Conservation (phyloP, 305 asterid species). For the Ajuga reptans region DNA sequence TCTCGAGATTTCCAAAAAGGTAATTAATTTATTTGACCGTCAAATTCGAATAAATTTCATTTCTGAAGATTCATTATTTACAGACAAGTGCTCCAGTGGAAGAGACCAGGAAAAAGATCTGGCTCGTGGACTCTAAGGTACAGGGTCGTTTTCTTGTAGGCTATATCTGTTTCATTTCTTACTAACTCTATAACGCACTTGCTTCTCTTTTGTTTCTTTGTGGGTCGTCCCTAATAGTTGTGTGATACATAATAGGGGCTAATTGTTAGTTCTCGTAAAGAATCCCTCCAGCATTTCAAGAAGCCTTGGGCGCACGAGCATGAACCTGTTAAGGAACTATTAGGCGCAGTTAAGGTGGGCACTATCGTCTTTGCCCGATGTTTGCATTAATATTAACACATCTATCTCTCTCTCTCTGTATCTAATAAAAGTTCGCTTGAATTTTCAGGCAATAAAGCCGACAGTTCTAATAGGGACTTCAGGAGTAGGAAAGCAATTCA, state of each 20-base stretch:
- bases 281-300: constrained; percentile 60
- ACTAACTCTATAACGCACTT: background rate
- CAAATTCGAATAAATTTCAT: background rate
- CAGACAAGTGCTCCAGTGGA: constrained; percentile 40
- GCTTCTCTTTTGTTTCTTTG: background rate
- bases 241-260: constrained; percentile 35
- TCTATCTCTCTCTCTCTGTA: background rate
- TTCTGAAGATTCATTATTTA: constrained; percentile 1
- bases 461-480: constrained; percentile 61
- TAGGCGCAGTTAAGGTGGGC: constrained; percentile 55
- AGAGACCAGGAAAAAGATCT: constrained; percentile 49
- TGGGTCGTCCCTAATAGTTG: background rate
- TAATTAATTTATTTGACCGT: background rate
- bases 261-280: constrained; percentile 52
- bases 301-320: constrained; percentile 72
- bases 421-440: background rate
- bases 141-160: background rate
- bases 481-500: constrained; percentile 54
- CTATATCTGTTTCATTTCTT: no score
- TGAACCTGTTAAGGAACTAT: constrained; percentile 41
- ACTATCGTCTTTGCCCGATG: background rate
- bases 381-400: background rate
- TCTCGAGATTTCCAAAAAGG: constrained; percentile 59
- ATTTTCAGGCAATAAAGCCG: constrained; percentile 53
- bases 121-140: constrained; percentile 80